Evolutionary conservation across 306 rosid genomes (phyloP).

Genomic region (Ormosia emarginata): DNA sequence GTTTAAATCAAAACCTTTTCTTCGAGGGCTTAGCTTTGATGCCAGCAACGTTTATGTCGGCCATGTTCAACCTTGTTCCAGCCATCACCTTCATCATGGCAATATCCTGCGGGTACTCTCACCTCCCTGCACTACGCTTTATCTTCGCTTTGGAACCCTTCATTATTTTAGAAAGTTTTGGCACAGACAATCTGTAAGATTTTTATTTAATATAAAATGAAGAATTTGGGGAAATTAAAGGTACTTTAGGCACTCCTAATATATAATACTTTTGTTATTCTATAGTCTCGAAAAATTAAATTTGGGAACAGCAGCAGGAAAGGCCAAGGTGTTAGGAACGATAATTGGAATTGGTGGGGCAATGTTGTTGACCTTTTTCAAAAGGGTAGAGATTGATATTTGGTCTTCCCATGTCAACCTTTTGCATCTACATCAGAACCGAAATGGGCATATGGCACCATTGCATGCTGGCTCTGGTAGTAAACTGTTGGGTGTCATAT

Average conservation of each 20-base stretch:
- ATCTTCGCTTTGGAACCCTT: no score
- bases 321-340: conserved; percentile 46
- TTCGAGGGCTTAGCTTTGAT: conserved; percentile 33
- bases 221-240: background rate
- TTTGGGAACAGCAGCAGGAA: background rate
- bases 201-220: no score
- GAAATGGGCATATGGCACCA: background rate
- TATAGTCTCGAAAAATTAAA: conserved; percentile 36
- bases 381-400: conserved; percentile 34
- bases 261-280: background rate
- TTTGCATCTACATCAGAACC: conserved; percentile 18
- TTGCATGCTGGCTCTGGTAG: background rate
- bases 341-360: conserved; percentile 45
- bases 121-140: no score
- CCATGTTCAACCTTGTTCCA: conserved; percentile 48
- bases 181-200: no score
- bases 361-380: conserved; percentile 41
- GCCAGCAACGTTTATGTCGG: conserved; percentile 50
- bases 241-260: background rate
- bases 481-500: conserved; percentile 1
- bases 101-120: no score
- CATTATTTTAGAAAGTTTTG: no score
- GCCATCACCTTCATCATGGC: conserved; percentile 41
- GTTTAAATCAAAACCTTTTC: conserved; percentile 40
- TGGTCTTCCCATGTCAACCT: conserved; percentile 33